These are phyloP conservation scores for Microthlaspi erraticum DNA, from an alignment of 345 rosid genomes.

Conservation along the genomic window DNA sequence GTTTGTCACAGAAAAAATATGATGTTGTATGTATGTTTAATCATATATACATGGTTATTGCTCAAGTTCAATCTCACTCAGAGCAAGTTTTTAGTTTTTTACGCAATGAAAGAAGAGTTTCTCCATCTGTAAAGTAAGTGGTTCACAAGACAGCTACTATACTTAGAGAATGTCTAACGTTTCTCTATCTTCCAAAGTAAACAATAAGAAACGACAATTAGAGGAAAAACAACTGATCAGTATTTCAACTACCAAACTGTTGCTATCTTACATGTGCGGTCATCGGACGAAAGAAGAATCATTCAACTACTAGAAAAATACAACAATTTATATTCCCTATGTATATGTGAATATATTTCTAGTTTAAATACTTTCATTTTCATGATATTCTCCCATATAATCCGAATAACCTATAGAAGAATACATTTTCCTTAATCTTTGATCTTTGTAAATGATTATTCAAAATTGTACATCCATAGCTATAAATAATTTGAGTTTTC, in stretches of 20 bases:
- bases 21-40: constrained; percentile 33
- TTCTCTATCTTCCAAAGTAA: neutral
- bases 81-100: neutral
- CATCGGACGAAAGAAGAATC: neutral
- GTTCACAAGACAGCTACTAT: neutral
- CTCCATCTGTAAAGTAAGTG: neutral
- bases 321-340: no score
- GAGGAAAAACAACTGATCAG: neutral
- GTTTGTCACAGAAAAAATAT: constrained; percentile 5
- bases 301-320: no score
- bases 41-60: neutral
- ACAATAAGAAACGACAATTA: neutral
- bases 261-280: constrained; percentile 8
- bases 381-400: no score
- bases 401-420: no score
- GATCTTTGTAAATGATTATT: no score
- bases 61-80: no score
- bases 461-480: no score
- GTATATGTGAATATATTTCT: no score
- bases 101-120: constrained; percentile 13
- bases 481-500: no score
- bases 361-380: no score
- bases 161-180: neutral
- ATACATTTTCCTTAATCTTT: no score
- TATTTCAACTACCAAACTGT: constrained; percentile 21